Evolutionary conservation across 2,329 filamentous ascomycete genomes (phyloP).

Genomic region (Epichloe hybrida): DNA sequence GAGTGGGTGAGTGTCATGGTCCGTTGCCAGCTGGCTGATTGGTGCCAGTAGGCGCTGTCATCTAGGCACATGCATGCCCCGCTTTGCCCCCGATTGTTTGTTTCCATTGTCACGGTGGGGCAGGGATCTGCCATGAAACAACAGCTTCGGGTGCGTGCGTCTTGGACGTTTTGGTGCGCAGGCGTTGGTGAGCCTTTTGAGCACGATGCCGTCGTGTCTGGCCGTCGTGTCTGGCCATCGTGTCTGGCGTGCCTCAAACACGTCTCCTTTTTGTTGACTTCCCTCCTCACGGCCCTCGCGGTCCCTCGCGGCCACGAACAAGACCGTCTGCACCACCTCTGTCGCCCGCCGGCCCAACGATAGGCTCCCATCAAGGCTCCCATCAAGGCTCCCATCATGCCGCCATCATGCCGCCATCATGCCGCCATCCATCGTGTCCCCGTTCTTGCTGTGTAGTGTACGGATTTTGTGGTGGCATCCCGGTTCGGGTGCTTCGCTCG

Average conservation of each 20-base stretch:
- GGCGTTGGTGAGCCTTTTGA: not conserved
- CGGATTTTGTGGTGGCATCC: not conserved
- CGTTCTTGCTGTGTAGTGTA: not conserved
- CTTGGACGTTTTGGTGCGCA: not conserved
- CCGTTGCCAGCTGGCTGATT: not conserved
- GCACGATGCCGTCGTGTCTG: not conserved
- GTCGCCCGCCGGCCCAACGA: not conserved
- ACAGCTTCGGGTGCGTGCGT: slow-evolving; percentile 2
- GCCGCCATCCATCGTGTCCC: not conserved
- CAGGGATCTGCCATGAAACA: slow-evolving; percentile 2
- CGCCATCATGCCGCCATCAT: not conserved
- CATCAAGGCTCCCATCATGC: not conserved
- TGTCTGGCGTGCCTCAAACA: not conserved
- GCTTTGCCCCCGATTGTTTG: not conserved
- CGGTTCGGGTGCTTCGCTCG: not conserved
- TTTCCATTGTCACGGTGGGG: not conserved
- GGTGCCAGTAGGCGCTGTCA: not conserved
- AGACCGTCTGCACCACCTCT: not conserved
- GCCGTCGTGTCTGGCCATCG: not conserved
- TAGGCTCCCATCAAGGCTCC: not conserved
- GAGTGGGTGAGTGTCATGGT: not conserved
- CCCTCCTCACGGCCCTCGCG: no score
- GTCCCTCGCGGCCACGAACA: not conserved
- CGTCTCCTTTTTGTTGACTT: not conserved
- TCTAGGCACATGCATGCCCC: not conserved